Base-by-base conservation (phyloP, 768 basidiomycete genomes). In the Pulveroboletus sp. region DNA sequence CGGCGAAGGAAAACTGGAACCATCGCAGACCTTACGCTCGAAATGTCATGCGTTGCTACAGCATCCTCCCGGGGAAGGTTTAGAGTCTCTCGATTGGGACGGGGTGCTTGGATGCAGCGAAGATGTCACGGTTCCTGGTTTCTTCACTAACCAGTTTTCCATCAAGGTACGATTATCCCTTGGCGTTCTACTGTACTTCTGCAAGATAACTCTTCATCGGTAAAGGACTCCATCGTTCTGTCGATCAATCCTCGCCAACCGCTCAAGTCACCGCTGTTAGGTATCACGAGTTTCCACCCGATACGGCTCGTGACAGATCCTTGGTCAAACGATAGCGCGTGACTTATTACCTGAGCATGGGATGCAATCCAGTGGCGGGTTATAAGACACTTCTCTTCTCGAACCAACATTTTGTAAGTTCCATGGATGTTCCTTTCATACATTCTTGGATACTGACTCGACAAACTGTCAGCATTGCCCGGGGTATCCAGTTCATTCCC, bases 261-360 rank as follows among this genome's bases (percentile, higher is more conserved):
- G 14, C 62, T 56, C 64, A 71, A 34, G 57, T 75, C 56, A 47
- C 76, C 60, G 23, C 66, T 60, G 48, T 57, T 46, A 49, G 74
- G 61, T 20, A 50, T 61, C 16, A 76, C 76, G 59, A 58, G 81
- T 41, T 69, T 69, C 12, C 70, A 80, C 50, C 77, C 81, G 1
- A 78, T 85, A 42, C 72, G 75, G 43, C 60, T 86, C 26, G 81
- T 80, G 31, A 83, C 83, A 2, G 81, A 86, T 52, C 66, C 81
- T 1, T 82, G 73, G 70, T 55, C 64, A n/a, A 47, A 53, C 35
- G 47, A 45, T 17, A 17, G 13, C 10, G 30, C n/a, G n/a, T 50
- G 19, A 34, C 36, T 31, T 60, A 53, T 43, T 43, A 45, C 11
- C 2, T n/a, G 16, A 5, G 34, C 2, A 36, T 29, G 31, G 14